Evolutionary conservation across 2,329 filamentous ascomycete genomes (phyloP), one percentile per base, ranked within the genome.

Genomic region (Myriosclerotinia duriaeana): DNA sequence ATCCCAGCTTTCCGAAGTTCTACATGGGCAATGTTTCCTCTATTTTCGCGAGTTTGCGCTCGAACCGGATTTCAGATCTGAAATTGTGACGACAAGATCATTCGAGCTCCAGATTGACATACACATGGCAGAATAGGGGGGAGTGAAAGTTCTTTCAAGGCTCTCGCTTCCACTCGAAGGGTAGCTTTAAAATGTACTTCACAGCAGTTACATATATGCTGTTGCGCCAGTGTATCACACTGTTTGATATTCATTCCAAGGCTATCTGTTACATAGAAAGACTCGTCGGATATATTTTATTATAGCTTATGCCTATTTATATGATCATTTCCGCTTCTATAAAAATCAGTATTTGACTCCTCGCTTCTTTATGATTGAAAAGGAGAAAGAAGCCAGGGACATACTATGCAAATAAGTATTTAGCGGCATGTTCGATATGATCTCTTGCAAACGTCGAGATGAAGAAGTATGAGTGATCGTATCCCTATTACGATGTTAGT

Each of bases 391-490:
- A 61, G 1, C 44, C 22, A 7, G 30, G n/a, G 11, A 66, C 65
- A 38, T 67, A 67, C 65, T 67, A 67, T 64, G 65, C 65, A 42
- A 67, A 64, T 67, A 67, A 38, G 44, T 67, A 67, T 58, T 58
- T 67, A 3, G 65, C 65, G 50, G 65, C 65, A 64, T 67, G 65
- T 26, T 67, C 63, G 30, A 67, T 58, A 20, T 67, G 65, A 55
- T 69, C 68, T 42, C 91, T 89, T 53, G 89, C 86, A 77, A 99
- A 99, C 20, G 87, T 88, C 46, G 93, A 89, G 83, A 99, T 96
- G 79, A 97, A 97, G 80, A 88, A 99, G 81, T 99, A 99, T 69
- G 92, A 96, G 80, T 99, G 95, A 78, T 99, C 95, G 77, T 99
- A 98, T 69, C 88, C 93, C 80, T 91, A 76, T 52, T 14, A 36